Base-by-base conservation (phyloP, 257 asterid genomes). In the Solanum sejunctum region DNA sequence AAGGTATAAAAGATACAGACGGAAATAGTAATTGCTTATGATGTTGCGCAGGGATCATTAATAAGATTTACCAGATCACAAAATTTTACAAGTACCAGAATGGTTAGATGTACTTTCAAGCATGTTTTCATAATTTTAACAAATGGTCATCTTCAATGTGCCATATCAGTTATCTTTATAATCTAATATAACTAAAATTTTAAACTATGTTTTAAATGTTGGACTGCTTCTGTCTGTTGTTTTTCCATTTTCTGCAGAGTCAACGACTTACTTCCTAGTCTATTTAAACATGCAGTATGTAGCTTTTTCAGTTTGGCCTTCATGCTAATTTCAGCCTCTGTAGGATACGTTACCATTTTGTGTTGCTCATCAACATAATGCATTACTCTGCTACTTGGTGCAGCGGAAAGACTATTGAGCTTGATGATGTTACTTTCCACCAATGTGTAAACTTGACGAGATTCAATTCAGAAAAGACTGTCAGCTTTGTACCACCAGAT, bases 401-500 rank as follows among this genome's bases (percentile, higher is more conserved):
- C 98, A 97, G 99, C 84, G 99, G 99, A 58, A 97, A 97, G 91
- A 97, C 98, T 83, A 97, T 97, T 63, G 99, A 97, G 91, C 99
- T 97, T 88, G 99, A 97, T 86, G 99, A 97, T 86, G 99, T 97
- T 85, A 97, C 99, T 79, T 97, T 97, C 91, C 99, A 97, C 88
- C 99, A 97, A 89, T 97, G 99, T 88, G 99, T 97, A 84, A 97
- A 97, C 89, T 94, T 97, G 87, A 97, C 99, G 70, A 92, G 99
- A 93, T 97, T 97, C 91, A 97, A 97, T 89, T 92, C 99, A 12
- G 99, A 97, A 87, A 97, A 95, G 91, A 97, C 99, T 3, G 99
- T 97, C 83, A 97, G 98, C 87, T 97, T 97, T 90, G 99, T 97
- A 90, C 99, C 99, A 70, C 99, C 99, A 16, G 99, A 97, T 95